These are phyloP conservation scores for Chondrus crispus DNA, from an alignment of 23 red algal genomes.

Conservation along the genomic window DNA sequence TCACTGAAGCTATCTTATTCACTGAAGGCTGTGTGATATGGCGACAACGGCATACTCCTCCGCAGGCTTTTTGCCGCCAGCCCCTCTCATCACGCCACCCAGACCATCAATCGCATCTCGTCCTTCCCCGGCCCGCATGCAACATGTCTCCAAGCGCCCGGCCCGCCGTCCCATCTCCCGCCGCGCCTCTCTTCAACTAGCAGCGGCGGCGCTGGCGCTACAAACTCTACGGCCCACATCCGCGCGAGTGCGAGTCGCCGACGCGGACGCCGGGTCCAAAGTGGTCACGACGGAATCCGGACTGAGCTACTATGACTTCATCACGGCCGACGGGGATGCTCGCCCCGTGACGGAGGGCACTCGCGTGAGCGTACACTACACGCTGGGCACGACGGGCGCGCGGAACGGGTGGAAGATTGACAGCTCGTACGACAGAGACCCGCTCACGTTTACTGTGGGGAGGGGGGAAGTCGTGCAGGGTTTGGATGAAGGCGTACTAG, in stretches of 20 bases:
- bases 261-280: constrained; percentile 1
- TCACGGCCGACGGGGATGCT: background rate
- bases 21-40: no score
- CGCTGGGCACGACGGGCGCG: constrained; percentile 54
- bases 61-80: no score
- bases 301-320: constrained; percentile 58
- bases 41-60: no score
- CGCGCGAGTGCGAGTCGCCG: constrained; percentile 47
- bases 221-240: no score
- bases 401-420: constrained; percentile 74
- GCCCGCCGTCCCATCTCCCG: no score
- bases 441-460: constrained; percentile 55
- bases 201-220: no score
- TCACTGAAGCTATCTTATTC: no score
- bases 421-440: constrained; percentile 37
- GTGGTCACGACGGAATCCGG: constrained; percentile 19
- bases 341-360: background rate
- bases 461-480: constrained; percentile 58
- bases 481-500: constrained; percentile 66
- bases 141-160: no score
- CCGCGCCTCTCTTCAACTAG: no score
- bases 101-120: no score
- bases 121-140: no score
- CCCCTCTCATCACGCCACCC: no score
- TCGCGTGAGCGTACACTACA: constrained; percentile 44